Percentiles rank a stretch among this genome's conserved stretches.
Conservation (phyloP, 345 rosid genomes). For the Salix brachista region DNA sequence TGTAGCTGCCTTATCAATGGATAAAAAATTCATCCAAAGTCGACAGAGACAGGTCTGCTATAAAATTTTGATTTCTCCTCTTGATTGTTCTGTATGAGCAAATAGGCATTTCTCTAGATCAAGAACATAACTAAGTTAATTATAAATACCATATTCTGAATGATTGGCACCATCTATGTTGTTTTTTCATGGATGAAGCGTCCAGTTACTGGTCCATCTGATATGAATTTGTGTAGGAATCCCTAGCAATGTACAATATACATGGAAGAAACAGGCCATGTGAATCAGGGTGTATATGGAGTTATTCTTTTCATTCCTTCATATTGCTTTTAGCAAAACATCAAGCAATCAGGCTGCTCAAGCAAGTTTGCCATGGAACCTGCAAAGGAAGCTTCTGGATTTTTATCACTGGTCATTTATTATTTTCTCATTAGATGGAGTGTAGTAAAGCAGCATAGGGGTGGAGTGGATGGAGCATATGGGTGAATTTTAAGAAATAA, state of each 20-base stretch:
- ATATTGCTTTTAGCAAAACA: neutral
- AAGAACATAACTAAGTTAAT: neutral
- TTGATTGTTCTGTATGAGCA: neutral
- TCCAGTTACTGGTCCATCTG: neutral
- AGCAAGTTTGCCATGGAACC: neutral
- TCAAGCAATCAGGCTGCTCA: too few species aligned
- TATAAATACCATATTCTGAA: neutral
- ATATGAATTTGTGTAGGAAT: neutral
- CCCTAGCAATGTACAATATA: neutral
- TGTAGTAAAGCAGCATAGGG: neutral
- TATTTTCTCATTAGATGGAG: neutral
- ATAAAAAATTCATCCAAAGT: conserved; percentile 90
- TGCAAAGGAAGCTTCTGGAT: neutral
- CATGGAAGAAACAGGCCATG: neutral
- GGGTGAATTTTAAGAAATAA: neutral
- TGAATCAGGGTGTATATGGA: neutral
- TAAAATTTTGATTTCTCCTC: conserved; percentile 10
- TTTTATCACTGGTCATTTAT: neutral
- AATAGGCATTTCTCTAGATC: neutral
- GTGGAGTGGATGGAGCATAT: neutral
- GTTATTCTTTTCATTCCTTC: neutral
- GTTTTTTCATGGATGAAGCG: neutral
- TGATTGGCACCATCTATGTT: neutral
- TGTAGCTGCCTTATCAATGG: conserved; percentile 97
- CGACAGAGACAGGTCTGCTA: conserved; percentile 81